A percentile compares a stretch with the other conserved stretches of the same genome.
These are phyloP conservation scores for Galerina marginata DNA, from an alignment of 768 basidiomycete genomes.

Conservation along the genomic window DNA sequence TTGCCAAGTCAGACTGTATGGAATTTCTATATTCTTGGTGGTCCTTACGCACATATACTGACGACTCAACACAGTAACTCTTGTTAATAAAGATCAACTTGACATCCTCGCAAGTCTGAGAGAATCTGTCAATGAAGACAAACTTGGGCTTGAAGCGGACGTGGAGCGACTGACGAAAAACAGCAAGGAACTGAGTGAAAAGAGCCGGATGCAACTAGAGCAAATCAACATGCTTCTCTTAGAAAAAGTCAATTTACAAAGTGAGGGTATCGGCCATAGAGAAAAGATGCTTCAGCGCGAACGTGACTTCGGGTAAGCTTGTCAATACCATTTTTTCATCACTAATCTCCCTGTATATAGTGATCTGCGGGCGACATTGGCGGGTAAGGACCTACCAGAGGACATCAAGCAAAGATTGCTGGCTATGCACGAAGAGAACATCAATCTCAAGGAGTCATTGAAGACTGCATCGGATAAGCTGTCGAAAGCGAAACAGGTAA, in stretches of 20 bases:
- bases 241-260: conserved; percentile 91
- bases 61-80: conserved; percentile 60
- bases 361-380: conserved; percentile 76
- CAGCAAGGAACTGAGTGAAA: conserved; percentile 76
- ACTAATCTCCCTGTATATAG: conserved; percentile 38
- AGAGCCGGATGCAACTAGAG: conserved; percentile 90
- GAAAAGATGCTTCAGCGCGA: conserved; percentile 89
- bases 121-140: conserved; percentile 90
- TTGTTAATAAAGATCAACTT: conserved; percentile 93
- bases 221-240: conserved; percentile 84
- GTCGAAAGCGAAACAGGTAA: conserved; percentile 75
- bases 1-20: conserved; percentile 87
- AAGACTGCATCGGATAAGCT: conserved; percentile 81
- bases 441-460: conserved; percentile 69
- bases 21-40: conserved; percentile 13
- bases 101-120: conserved; percentile 87
- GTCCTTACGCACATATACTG: conserved; percentile 6
- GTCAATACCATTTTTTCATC: neutral
- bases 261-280: conserved; percentile 87
- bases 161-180: conserved; percentile 66
- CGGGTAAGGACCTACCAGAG: conserved; percentile 81
- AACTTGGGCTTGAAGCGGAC: conserved; percentile 73
- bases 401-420: conserved; percentile 80
- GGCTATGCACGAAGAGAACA: conserved; percentile 78
- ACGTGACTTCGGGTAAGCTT: conserved; percentile 75